These are phyloP conservation scores for Asterella californica DNA, from an alignment of 225 moss, liverwort and hornwort genomes.

Conservation along the genomic window DNA sequence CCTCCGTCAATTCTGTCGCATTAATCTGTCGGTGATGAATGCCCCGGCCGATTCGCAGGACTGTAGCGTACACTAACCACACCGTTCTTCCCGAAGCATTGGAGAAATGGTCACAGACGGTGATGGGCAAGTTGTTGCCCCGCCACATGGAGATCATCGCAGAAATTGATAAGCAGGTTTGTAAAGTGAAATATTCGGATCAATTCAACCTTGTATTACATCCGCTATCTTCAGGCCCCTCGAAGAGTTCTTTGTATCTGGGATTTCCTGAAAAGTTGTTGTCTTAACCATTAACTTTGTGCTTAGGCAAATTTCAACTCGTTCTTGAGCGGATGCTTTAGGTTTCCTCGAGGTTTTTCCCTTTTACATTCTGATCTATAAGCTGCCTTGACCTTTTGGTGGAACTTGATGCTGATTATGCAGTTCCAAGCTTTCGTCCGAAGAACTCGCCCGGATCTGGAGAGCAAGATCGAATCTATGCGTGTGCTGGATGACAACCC, in stretches of 20 bases:
- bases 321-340: neutral
- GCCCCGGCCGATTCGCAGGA: slow-evolving; percentile 22
- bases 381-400: neutral
- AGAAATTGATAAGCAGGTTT: slow-evolving; percentile 64
- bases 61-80: slow-evolving; percentile 76
- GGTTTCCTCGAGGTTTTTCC: neutral
- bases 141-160: slow-evolving; percentile 74
- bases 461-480: slow-evolving; percentile 36
- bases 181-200: neutral
- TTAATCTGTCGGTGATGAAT: neutral
- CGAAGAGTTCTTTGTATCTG: neutral
- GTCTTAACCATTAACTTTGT: neutral
- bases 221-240: neutral
- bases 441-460: slow-evolving; percentile 43
- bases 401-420: neutral
- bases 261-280: neutral
- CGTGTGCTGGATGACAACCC: slow-evolving; percentile 48
- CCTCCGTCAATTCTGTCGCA: neutral
- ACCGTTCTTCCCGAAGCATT: slow-evolving; percentile 77
- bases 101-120: slow-evolving; percentile 67
- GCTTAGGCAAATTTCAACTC: neutral
- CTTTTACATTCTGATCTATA: neutral
- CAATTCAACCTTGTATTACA: neutral
- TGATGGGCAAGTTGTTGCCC: slow-evolving; percentile 73
- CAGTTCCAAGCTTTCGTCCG: slow-evolving; percentile 44